Percentiles rank a stretch among this genome's conserved stretches.
These are phyloP conservation scores for Lineolata rhizophorae DNA, from an alignment of 495 filamentous ascomycete species.

Conservation along the genomic window DNA sequence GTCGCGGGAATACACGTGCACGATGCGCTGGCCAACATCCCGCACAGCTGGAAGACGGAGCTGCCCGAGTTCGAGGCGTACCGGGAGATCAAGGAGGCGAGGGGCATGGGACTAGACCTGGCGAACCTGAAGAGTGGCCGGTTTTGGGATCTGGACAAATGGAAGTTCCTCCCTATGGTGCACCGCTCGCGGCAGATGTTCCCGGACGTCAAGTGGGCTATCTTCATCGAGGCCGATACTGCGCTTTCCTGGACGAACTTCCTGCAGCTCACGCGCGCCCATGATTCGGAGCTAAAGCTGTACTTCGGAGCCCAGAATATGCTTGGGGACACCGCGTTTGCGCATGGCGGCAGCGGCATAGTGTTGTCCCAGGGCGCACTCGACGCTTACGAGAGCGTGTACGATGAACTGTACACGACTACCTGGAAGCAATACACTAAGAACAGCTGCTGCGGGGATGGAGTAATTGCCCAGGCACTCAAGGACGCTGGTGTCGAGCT, in stretches of 20 bases:
- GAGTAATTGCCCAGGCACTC: constrained; percentile 35
- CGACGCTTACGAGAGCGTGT: not conserved
- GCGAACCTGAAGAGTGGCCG: not conserved
- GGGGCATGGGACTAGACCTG: not conserved
- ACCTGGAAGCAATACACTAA: not conserved
- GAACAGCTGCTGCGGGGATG: constrained; percentile 41
- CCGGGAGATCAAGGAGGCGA: not conserved
- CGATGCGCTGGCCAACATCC: constrained; percentile 1
- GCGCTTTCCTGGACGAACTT: constrained; percentile 10
- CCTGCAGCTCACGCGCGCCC: constrained; percentile 5
- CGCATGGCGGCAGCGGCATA: constrained; percentile 10
- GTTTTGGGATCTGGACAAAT: not conserved
- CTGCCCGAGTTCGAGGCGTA: not conserved
- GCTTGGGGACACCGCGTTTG: constrained; percentile 8
- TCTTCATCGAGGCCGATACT: constrained; percentile 12
- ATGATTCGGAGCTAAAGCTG: constrained; percentile 6
- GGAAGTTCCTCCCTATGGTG: not conserved
- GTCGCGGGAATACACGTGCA: not conserved
- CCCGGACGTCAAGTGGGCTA: constrained; percentile 9
- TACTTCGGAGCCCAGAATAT: constrained; percentile 11
- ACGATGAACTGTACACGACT: too few species aligned
- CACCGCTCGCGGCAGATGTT: not conserved
- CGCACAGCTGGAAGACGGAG: not conserved
- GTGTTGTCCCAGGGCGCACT: constrained; percentile 6
- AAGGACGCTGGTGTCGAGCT: constrained; percentile 29